A percentile compares a stretch with the other conserved stretches of the same genome.
phyloP scores from a whole-genome alignment of 1,139 yeast species.

The Pichia sp. region DNA sequence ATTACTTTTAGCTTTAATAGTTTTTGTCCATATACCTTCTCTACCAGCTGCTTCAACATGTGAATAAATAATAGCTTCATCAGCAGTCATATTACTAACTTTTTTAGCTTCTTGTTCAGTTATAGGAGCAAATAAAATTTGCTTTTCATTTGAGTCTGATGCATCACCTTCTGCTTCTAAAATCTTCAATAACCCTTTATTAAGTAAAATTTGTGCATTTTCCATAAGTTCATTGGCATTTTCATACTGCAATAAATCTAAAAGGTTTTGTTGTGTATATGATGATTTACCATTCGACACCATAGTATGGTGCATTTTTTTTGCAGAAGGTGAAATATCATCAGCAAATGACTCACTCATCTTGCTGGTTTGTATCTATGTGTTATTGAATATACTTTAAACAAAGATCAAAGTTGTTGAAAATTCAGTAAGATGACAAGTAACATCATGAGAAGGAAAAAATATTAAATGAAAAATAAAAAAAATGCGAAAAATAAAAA shows the following conservation, averaged over 20 bases:
- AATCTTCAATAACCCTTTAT: slow-evolving; percentile 61
- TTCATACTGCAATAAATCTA: slow-evolving; percentile 33
- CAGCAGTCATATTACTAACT: slow-evolving; percentile 69
- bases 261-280: slow-evolving; percentile 57
- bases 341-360: slow-evolving; percentile 11
- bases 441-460: not conserved
- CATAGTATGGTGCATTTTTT: slow-evolving; percentile 56
- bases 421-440: not conserved
- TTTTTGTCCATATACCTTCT: slow-evolving; percentile 96
- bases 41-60: slow-evolving; percentile 90
- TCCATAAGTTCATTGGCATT: slow-evolving; percentile 43
- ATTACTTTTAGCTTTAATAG: slow-evolving; percentile 84
- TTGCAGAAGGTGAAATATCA: slow-evolving; percentile 37
- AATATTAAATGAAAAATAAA: not conserved
- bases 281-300: slow-evolving; percentile 40
- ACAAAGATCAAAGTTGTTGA: too few relatives aligned
- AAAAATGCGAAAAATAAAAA: not conserved
- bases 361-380: too few relatives aligned
- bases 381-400: too few relatives aligned
- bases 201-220: slow-evolving; percentile 60
- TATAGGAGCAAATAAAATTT: slow-evolving; percentile 68
- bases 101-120: slow-evolving; percentile 61
- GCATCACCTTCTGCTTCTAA: slow-evolving; percentile 47
- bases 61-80: slow-evolving; percentile 87
- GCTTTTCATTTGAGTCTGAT: slow-evolving; percentile 46